phyloP scores from a whole-genome alignment of 805 yeast genomes.

The Cyberlindnera euphorbiiphila region DNA sequence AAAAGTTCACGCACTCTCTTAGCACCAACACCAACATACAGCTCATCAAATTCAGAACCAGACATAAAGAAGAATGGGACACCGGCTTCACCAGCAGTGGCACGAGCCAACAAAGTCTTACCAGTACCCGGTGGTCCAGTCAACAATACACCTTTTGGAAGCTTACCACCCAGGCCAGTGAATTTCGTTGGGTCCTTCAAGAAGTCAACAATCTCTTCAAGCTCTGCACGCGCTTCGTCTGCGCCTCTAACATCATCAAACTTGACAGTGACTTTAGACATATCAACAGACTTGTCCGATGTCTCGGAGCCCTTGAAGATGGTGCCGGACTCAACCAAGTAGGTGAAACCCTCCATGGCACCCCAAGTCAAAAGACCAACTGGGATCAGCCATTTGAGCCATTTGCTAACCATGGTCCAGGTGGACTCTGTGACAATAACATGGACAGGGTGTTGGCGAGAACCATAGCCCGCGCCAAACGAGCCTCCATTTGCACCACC shows the following conservation, averaged over 20 bases:
- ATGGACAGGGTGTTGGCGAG: constrained; percentile 81
- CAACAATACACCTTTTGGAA: constrained; percentile 93
- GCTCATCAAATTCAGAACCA: constrained; percentile 96
- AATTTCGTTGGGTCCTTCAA: constrained; percentile 93
- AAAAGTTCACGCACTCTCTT: constrained; percentile 94
- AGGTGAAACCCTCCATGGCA: constrained; percentile 71
- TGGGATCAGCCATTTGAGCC: constrained; percentile 87
- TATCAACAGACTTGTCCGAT: constrained; percentile 77
- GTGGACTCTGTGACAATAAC: constrained; percentile 90
- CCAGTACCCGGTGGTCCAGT: constrained; percentile 99
- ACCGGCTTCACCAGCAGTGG: constrained; percentile 99
- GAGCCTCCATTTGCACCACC: constrained; percentile 3
- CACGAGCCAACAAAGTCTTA: constrained; percentile 92
- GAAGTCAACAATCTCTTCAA: constrained; percentile 97
- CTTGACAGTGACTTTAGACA: constrained; percentile 77
- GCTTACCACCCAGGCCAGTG: constrained; percentile 94
- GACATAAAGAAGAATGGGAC: constrained; percentile 98
- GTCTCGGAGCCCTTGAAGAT: constrained; percentile 71
- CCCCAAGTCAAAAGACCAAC: constrained; percentile 78
- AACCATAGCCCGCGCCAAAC: constrained; percentile 41
- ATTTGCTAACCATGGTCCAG: constrained; percentile 70
- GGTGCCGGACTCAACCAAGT: constrained; percentile 78
- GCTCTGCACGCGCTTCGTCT: constrained; percentile 96
- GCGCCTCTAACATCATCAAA: constrained; percentile 95
- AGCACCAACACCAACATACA: constrained; percentile 99